These are phyloP conservation scores for Apiospora malaysiana DNA, from an alignment of 2,329 filamentous ascomycete genomes.

Conservation along the genomic window DNA sequence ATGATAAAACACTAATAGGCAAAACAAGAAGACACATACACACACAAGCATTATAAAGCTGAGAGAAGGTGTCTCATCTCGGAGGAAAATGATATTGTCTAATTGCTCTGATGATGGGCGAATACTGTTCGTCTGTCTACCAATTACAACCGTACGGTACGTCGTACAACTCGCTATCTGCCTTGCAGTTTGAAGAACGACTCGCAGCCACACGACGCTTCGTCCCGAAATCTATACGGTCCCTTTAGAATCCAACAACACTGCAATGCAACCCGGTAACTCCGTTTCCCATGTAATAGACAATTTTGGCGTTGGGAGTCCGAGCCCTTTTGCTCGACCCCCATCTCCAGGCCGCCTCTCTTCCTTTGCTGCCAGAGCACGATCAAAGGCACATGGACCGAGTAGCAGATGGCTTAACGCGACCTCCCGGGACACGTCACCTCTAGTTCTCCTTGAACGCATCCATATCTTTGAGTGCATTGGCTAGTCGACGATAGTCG, in stretches of 20 bases:
- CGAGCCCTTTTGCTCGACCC: not conserved
- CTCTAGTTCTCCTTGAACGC: constrained; percentile 56
- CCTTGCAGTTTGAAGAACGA: not conserved
- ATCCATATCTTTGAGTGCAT: constrained; percentile 65
- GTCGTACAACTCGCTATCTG: constrained; percentile 1
- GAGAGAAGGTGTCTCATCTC: not conserved
- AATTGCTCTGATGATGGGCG: constrained; percentile 3
- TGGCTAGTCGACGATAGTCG: constrained; percentile 76
- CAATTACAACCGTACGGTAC: not conserved
- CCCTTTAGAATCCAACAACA: constrained; percentile 9
- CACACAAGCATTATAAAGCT: not conserved
- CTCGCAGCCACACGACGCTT: not conserved
- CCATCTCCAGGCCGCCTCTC: not conserved
- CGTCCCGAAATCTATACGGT: not conserved
- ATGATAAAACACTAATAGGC: not conserved
- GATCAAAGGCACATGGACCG: not conserved
- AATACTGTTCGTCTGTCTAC: not conserved
- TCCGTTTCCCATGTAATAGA: not conserved
- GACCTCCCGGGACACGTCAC: not conserved
- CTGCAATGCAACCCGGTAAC: not conserved
- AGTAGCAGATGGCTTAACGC: not conserved
- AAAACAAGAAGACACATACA: not conserved
- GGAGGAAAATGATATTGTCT: not conserved
- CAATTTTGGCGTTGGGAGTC: not conserved
- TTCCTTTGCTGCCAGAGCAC: not conserved